Evolutionary conservation across 805 yeast species (phyloP).

Genomic region (Candida ipomoeae): DNA sequence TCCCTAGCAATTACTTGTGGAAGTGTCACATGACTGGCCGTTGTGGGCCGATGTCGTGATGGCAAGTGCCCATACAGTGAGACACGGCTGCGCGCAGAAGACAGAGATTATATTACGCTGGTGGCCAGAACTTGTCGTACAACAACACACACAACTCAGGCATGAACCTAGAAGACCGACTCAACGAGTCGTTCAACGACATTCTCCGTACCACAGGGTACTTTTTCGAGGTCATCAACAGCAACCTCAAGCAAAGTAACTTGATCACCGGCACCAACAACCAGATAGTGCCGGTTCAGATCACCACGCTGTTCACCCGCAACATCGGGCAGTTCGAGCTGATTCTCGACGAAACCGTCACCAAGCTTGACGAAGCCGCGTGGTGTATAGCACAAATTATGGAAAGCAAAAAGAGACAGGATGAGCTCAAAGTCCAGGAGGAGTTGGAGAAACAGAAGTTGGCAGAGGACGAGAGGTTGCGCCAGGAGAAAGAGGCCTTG

Average conservation of each 20-base stretch:
- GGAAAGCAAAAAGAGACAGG: constrained; percentile 40
- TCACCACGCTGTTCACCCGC: constrained; percentile 31
- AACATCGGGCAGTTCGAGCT: constrained; percentile 38
- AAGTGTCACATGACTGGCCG: too few species aligned
- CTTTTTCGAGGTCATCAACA: constrained; percentile 39
- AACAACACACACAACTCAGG: too few species aligned
- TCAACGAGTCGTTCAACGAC: constrained; percentile 38
- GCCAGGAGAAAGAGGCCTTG: constrained; percentile 21
- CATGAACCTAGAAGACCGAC: constrained; percentile 39
- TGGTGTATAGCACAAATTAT: constrained; percentile 43
- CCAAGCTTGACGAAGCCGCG: constrained; percentile 39
- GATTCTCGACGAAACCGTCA: constrained; percentile 39
- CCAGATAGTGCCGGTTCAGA: constrained; percentile 36
- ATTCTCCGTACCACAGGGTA: constrained; percentile 41
- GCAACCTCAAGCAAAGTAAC: constrained; percentile 39
- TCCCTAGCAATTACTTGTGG: too few species aligned
- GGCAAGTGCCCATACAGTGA: neutral
- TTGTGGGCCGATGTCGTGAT: too few species aligned
- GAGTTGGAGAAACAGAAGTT: constrained; percentile 30
- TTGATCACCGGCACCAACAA: constrained; percentile 40
- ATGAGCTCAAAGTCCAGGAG: constrained; percentile 35
- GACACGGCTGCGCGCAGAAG: constrained; percentile 1
- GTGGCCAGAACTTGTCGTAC: too few species aligned
- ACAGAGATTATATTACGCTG: neutral
- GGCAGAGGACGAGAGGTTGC: constrained; percentile 26